These are phyloP conservation scores for Carnegiea gigantea DNA, from an alignment of 179 eudicot species.

Conservation along the genomic window DNA sequence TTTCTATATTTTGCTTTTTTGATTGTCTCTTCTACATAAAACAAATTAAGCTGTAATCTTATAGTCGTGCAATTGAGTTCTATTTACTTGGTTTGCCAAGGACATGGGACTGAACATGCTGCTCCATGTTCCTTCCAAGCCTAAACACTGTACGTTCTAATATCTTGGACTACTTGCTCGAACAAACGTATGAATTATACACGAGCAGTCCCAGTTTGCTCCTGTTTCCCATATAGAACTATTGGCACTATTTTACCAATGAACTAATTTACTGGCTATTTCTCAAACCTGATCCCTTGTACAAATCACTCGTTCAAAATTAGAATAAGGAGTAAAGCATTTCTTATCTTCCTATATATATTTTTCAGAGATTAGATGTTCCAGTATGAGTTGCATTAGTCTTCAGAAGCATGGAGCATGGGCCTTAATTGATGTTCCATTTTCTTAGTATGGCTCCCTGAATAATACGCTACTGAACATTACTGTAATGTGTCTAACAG, in stretches of 20 bases:
- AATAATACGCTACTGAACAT: not conserved
- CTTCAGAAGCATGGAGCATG: no score
- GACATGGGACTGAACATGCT: not conserved
- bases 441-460: not conserved
- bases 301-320: no score
- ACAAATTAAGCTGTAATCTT: not conserved
- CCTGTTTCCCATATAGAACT: not conserved
- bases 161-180: no score
- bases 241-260: no score
- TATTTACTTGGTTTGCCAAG: not conserved
- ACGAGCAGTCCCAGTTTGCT: not conserved
- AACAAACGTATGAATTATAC: not conserved
- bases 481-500: slow-evolving; percentile 30
- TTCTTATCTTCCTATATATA: no score
- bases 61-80: not conserved
- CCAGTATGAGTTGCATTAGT: no score
- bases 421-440: not conserved
- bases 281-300: no score
- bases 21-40: not conserved
- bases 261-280: no score
- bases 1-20: not conserved
- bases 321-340: no score
- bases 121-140: not conserved
- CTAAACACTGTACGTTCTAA: no score
- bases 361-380: no score